These are phyloP conservation scores for Dinochytrium kinnereticum DNA, from an alignment of 371 early-diverging fungal genomes.

Conservation along the genomic window DNA sequence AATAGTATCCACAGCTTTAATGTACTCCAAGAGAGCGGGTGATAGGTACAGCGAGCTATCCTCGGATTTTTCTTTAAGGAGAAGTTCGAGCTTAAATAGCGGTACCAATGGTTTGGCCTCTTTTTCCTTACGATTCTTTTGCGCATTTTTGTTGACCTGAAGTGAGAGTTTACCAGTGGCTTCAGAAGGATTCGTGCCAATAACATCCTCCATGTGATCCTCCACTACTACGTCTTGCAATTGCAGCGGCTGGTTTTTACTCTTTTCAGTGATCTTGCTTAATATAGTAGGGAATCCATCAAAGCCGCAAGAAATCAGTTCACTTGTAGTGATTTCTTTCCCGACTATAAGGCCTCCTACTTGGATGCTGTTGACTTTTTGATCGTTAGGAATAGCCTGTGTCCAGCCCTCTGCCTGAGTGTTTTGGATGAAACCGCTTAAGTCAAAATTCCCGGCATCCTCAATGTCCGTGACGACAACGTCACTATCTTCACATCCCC, in stretches of 20 bases:
- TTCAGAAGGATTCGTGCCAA: not conserved
- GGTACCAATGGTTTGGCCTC: conserved; percentile 39
- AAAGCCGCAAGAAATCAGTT: conserved; percentile 49
- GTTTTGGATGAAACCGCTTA: not conserved
- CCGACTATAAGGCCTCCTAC: conserved; percentile 59
- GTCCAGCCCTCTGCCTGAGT: not conserved
- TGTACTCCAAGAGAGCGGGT: conserved; percentile 52
- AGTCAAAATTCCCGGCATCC: not conserved
- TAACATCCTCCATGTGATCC: conserved; percentile 15
- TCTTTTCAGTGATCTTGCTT: conserved; percentile 40
- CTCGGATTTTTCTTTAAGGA: conserved; percentile 34
- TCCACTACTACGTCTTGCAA: not conserved
- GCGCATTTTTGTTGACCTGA: too few relatives aligned
- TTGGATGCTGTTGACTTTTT: conserved; percentile 38
- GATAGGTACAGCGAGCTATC: conserved; percentile 43
- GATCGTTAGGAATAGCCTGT: not conserved
- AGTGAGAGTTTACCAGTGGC: too few relatives aligned
- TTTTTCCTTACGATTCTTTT: not conserved
- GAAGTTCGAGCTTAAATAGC: conserved; percentile 54
- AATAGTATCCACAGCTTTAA: conserved; percentile 48
- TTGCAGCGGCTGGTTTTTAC: not conserved
- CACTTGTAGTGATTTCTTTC: conserved; percentile 49
- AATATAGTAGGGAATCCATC: conserved; percentile 57
- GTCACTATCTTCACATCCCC: conserved; percentile 54
- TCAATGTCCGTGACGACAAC: conserved; percentile 48